Conservation (phyloP, 805 yeast species). For the Myxozyma mucilagina region DNA sequence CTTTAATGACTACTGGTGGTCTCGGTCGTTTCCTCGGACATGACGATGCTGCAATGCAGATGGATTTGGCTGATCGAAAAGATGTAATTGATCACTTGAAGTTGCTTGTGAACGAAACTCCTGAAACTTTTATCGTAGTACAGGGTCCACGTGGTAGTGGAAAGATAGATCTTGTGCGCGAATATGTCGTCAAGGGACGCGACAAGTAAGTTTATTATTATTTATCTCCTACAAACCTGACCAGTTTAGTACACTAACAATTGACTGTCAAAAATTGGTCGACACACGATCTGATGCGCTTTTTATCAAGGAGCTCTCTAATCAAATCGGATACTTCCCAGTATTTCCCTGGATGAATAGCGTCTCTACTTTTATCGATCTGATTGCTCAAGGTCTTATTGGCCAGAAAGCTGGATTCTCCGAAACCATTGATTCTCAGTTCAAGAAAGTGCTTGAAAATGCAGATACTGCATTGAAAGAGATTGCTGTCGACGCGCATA, state of each 20-base stretch:
- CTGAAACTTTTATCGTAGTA: conserved; percentile 84
- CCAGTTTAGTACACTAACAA: conserved; percentile 38
- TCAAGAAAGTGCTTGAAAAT: conserved; percentile 74
- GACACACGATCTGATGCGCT: conserved; percentile 73
- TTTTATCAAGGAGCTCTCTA: conserved; percentile 66
- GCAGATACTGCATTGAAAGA: conserved; percentile 72
- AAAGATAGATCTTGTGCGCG: conserved; percentile 73
- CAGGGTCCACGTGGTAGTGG: conserved; percentile 97
- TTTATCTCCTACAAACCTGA: neutral
- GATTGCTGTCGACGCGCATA: conserved; percentile 44
- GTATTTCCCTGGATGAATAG: conserved; percentile 90
- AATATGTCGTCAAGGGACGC: conserved; percentile 61
- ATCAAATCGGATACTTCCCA: conserved; percentile 86
- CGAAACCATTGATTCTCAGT: conserved; percentile 77
- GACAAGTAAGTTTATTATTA: conserved; percentile 34
- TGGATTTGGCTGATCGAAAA: conserved; percentile 65
- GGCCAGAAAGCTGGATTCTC: conserved; percentile 92
- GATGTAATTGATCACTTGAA: conserved; percentile 67
- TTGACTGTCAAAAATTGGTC: conserved; percentile 77
- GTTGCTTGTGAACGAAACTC: conserved; percentile 82
- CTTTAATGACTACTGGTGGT: conserved; percentile 10
- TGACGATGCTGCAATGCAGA: conserved; percentile 5
- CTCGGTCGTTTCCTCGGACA: conserved; percentile 1
- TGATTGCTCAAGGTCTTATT: conserved; percentile 83
- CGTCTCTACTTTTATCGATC: conserved; percentile 73